Evolutionary conservation across 208 protist genomes (phyloP).

Genomic region (Trypanosoma theileri): DNA sequence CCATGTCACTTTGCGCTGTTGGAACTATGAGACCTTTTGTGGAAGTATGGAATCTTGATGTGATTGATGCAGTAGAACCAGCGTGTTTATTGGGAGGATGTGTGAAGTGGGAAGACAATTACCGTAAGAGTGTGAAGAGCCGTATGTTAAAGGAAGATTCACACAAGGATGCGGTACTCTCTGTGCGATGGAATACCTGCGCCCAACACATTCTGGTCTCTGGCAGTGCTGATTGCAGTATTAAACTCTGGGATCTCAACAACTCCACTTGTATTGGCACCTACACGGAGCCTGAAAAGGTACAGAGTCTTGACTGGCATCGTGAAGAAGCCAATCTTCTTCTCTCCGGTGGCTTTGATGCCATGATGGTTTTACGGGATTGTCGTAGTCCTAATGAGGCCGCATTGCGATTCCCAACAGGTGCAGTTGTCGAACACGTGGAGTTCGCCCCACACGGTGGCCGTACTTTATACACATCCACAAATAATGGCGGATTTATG

Average conservation of each 20-base stretch:
- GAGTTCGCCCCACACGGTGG: conserved; percentile 50
- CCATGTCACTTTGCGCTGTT: conserved; percentile 94
- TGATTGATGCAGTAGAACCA: conserved; percentile 95
- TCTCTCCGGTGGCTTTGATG: conserved; percentile 88
- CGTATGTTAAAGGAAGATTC: conserved; percentile 59
- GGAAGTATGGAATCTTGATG: conserved; percentile 97
- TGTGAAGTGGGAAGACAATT: conserved; percentile 68
- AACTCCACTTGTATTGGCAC: conserved; percentile 80
- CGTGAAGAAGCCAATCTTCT: conserved; percentile 79
- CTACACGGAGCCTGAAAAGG: conserved; percentile 91
- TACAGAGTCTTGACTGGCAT: conserved; percentile 91
- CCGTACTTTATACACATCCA: conserved; percentile 45
- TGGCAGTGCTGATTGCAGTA: conserved; percentile 93
- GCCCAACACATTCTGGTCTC: conserved; percentile 92
- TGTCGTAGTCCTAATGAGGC: conserved; percentile 67
- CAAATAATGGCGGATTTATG: conserved; percentile 55
- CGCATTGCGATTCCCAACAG: conserved; percentile 54
- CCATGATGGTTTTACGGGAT: conserved; percentile 68
- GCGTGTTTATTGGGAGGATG: conserved; percentile 88
- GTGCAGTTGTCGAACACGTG: conserved; percentile 69
- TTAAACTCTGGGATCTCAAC: conserved; percentile 97
- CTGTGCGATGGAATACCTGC: conserved; percentile 92
- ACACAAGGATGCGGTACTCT: conserved; percentile 95
- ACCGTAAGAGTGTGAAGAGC: conserved; percentile 63
- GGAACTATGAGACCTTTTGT: conserved; percentile 97